Conservation (phyloP, 2,329 filamentous ascomycete genomes). For the Claviceps cyperi region DNA sequence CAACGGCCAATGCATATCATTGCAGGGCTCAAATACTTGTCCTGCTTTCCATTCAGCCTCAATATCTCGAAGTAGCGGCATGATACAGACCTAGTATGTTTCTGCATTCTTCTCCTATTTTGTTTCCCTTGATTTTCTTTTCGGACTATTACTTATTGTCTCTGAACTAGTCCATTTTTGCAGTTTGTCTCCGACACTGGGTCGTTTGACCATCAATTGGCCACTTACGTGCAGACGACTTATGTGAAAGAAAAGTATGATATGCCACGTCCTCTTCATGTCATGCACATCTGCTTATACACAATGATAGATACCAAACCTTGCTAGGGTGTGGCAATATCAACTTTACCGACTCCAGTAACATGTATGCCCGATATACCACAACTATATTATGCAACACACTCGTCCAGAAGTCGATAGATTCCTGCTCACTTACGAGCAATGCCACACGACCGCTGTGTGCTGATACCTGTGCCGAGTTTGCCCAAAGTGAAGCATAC, state of each 20-base stretch:
- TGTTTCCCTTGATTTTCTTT: background rate
- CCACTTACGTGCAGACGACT: constrained; percentile 54
- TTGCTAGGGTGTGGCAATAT: constrained; percentile 69
- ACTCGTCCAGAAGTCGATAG: constrained; percentile 78
- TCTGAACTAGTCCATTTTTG: constrained; percentile 59
- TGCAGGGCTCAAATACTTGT: constrained; percentile 55
- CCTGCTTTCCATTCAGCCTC: constrained; percentile 59
- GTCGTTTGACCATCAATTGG: constrained; percentile 66
- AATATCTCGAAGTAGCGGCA: constrained; percentile 45
- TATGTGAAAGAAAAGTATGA: constrained; percentile 66
- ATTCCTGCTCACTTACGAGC: constrained; percentile 50
- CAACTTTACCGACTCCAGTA: constrained; percentile 61
- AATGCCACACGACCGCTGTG: constrained; percentile 61
- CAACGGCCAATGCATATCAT: constrained; percentile 41
- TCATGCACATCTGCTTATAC: background rate
- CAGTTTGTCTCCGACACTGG: constrained; percentile 59
- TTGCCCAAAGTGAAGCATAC: constrained; percentile 76
- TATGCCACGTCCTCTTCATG: background rate
- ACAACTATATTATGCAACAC: constrained; percentile 86
- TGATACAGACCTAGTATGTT: constrained; percentile 52
- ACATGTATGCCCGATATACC: constrained; percentile 86
- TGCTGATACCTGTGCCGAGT: constrained; percentile 76
- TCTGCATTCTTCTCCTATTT: background rate
- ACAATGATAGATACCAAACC: constrained; percentile 52
- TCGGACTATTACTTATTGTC: background rate